Evolutionary conservation across 2,329 filamentous ascomycete genomes (phyloP), one percentile per base, ranked within the genome.

Genomic region (Graphiopsis chlorocephala): DNA sequence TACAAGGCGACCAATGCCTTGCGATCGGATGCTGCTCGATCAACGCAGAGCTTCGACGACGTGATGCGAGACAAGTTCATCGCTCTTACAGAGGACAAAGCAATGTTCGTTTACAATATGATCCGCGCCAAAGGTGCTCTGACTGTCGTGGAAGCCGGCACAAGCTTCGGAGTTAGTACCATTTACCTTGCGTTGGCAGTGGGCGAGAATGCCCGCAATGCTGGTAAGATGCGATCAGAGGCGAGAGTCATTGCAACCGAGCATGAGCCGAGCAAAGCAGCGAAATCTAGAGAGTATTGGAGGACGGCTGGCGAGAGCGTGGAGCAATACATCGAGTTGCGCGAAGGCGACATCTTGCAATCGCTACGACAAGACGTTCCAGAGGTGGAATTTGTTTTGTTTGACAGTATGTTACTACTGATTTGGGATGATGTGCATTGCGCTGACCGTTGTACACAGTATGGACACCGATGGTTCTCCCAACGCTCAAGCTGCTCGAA

Each of bases 121-220:
- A 71, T 81, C 2, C 79, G 80, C 3, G 77, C 80, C 12, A 82
- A 75, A 11, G 78, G 80, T 1, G 85, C 86, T 0, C 77, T 76
- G 1, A 80, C 80, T 48, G 76, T 88, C 25, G 81, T 88, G 42
- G 86, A 89, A 70, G 85, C 84, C 0, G 86, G 86, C 0, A 88
- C 86, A 0, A 84, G 81, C 48, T 88, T 86, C 64, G 86, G 86
- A 2, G 81, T 89, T 1, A 86, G 83, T 64, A 88, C 86, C 0
- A 86, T 88, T 52, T 89, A 88, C 65, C 79, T 88, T 1, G 85
- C 86, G 0, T 76, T 88, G 2, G 86, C 85, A 0, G 83, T 85
- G 0, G 79, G 17, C 14, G 26, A 53, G 10, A 53, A 84, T 64
- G 77, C 76, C 0, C 69, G 67, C 0, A 65, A 61, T 2, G 68